Conservation (phyloP, 2,329 filamentous ascomycete genomes). For the Talaromyces sp. region DNA sequence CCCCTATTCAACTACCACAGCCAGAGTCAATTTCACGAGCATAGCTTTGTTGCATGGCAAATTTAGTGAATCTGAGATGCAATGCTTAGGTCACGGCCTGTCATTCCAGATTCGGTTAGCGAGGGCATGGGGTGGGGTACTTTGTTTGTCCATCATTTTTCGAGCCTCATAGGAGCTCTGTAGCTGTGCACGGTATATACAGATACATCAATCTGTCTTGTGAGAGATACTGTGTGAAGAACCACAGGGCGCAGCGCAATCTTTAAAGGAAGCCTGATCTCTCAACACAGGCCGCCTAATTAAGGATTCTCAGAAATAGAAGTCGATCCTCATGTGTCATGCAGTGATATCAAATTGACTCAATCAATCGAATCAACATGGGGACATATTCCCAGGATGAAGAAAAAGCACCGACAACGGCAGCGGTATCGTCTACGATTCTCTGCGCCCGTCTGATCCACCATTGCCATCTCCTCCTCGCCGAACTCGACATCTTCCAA, state of each 20-base stretch:
- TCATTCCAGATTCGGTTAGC: neutral
- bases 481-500: conserved; percentile 47
- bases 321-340: neutral
- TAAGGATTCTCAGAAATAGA: neutral
- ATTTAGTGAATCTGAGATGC: neutral
- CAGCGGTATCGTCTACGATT: neutral
- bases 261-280: neutral
- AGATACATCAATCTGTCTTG: neutral
- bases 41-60: neutral
- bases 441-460: conserved; percentile 34
- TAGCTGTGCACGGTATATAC: neutral
- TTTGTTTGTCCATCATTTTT: neutral
- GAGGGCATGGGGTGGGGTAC: neutral
- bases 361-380: neutral
- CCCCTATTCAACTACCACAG: neutral
- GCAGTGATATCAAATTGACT: neutral
- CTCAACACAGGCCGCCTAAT: neutral
- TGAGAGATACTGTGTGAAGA: neutral
- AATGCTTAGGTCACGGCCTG: neutral
- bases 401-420: neutral
- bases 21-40: neutral
- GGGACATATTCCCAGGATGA: neutral
- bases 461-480: conserved; percentile 41
- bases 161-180: neutral
- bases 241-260: neutral